phyloP scores from a whole-genome alignment of 2,329 filamentous ascomycete genomes.

The Blumeria hordei region DNA sequence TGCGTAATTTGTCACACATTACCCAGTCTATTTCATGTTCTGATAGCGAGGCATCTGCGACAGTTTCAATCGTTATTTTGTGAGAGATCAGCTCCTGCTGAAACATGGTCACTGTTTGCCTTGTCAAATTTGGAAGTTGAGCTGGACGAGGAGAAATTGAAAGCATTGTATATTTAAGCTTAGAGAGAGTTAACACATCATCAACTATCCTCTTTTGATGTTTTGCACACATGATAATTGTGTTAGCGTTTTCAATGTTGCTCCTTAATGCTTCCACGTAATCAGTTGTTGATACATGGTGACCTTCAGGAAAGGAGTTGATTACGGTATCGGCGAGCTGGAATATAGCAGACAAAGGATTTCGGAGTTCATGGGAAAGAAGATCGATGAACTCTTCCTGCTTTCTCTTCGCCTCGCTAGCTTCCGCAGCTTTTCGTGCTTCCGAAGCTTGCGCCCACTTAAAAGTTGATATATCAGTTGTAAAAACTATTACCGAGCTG shows the following conservation, averaged over 20 bases:
- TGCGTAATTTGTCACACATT: slow-evolving; percentile 44
- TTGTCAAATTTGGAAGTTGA: slow-evolving; percentile 36
- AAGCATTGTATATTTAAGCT: slow-evolving; percentile 52
- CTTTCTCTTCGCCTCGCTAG: slow-evolving; percentile 35
- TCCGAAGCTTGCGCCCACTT: slow-evolving; percentile 12
- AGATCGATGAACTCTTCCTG: slow-evolving; percentile 70
- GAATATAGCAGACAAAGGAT: slow-evolving; percentile 50
- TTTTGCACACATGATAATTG: slow-evolving; percentile 52
- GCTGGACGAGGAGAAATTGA: slow-evolving; percentile 46
- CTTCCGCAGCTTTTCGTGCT: slow-evolving; percentile 24
- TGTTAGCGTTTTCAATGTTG: slow-evolving; percentile 52
- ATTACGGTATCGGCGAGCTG: slow-evolving; percentile 52
- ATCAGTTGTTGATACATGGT: slow-evolving; percentile 13
- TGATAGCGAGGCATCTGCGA: slow-evolving; percentile 36
- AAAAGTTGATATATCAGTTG: slow-evolving; percentile 12
- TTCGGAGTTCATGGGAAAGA: slow-evolving; percentile 46
- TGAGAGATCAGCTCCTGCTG: slow-evolving; percentile 48
- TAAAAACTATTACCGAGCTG: slow-evolving; percentile 11
- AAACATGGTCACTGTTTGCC: slow-evolving; percentile 48
- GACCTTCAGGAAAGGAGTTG: slow-evolving; percentile 20
- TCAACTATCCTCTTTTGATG: slow-evolving; percentile 65
- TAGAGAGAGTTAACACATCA: slow-evolving; percentile 48
- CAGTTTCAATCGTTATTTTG: slow-evolving; percentile 39
- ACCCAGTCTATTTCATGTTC: slow-evolving; percentile 38
- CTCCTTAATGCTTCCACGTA: slow-evolving; percentile 25